phyloP scores from a whole-genome alignment of 768 basidiomycete genomes.

The Termitomyces heimii region DNA sequence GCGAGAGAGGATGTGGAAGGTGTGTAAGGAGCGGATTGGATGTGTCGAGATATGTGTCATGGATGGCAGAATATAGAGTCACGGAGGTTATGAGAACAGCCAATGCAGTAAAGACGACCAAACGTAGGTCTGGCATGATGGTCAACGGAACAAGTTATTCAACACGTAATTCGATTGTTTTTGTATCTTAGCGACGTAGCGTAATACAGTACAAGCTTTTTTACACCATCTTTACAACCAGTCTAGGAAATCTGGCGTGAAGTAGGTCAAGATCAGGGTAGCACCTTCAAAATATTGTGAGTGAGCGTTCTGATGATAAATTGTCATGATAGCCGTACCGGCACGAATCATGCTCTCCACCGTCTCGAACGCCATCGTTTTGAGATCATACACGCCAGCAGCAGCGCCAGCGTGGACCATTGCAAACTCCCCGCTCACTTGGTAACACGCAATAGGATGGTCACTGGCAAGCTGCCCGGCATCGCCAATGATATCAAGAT shows the following conservation, averaged over 20 bases:
- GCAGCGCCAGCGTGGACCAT: conserved; percentile 94
- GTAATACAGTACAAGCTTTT: background rate
- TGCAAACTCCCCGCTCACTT: conserved; percentile 96
- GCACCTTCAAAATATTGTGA: conserved; percentile 51
- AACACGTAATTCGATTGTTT: background rate
- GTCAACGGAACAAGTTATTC: background rate
- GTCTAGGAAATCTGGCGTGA: conserved; percentile 94
- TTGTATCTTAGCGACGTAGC: background rate
- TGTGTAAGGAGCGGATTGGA: conserved; percentile 68
- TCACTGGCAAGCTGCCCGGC: conserved; percentile 76
- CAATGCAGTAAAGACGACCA: conserved; percentile 31
- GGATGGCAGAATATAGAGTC: conserved; percentile 57
- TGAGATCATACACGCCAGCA: conserved; percentile 91
- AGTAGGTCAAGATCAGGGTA: conserved; percentile 89
- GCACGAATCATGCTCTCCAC: conserved; percentile 90
- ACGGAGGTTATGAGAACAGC: conserved; percentile 49
- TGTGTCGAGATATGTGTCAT: conserved; percentile 77
- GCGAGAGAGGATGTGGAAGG: conserved; percentile 61
- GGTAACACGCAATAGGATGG: conserved; percentile 94
- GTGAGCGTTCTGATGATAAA: background rate
- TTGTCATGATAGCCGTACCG: conserved; percentile 41
- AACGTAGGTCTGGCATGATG: conserved; percentile 19
- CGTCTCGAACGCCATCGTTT: conserved; percentile 91
- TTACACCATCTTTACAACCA: conserved; percentile 44
- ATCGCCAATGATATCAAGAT: conserved; percentile 94